Percentiles rank a stretch among this genome's conserved stretches.
Evolutionary conservation across 257 asterid genomes (phyloP).

Genomic region (Lithospermum erythrorhizon): DNA sequence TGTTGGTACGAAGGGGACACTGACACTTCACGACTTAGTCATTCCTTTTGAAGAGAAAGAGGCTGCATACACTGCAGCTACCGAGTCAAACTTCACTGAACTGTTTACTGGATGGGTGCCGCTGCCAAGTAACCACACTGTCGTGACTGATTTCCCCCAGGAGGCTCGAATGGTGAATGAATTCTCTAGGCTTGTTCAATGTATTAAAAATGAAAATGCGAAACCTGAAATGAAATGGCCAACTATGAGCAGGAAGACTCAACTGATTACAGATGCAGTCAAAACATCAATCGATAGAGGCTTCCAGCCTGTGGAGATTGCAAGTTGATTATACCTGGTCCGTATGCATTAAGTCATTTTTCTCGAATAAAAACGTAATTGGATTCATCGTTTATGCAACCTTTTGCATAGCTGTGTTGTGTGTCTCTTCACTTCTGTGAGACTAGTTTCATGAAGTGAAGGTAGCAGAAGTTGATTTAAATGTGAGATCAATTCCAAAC

Average conservation of each 20-base stretch:
- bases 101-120: slow-evolving; percentile 28
- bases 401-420: background rate
- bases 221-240: slow-evolving; percentile 52
- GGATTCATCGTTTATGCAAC: background rate
- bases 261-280: slow-evolving; percentile 55
- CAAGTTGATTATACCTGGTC: background rate
- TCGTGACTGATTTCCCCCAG: slow-evolving; percentile 50
- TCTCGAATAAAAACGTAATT: background rate
- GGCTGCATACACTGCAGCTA: slow-evolving; percentile 26
- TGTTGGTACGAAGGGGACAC: slow-evolving; percentile 44
- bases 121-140: slow-evolving; percentile 28
- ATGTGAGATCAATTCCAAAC: background rate
- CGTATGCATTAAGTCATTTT: background rate
- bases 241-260: slow-evolving; percentile 49
- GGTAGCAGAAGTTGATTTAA: background rate
- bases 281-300: slow-evolving; percentile 52
- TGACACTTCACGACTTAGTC: slow-evolving; percentile 42
- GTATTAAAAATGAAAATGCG: slow-evolving; percentile 22
- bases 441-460: background rate
- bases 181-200: slow-evolving; percentile 37
- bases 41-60: slow-evolving; percentile 44
- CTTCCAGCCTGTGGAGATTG: slow-evolving; percentile 26
- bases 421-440: background rate
- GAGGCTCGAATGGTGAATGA: slow-evolving; percentile 65
- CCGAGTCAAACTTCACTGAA: slow-evolving; percentile 25